Percentiles rank a stretch among this genome's conserved stretches.
These are phyloP conservation scores for Forsythia suspensa DNA, from an alignment of 257 asterid species.

Conservation along the genomic window DNA sequence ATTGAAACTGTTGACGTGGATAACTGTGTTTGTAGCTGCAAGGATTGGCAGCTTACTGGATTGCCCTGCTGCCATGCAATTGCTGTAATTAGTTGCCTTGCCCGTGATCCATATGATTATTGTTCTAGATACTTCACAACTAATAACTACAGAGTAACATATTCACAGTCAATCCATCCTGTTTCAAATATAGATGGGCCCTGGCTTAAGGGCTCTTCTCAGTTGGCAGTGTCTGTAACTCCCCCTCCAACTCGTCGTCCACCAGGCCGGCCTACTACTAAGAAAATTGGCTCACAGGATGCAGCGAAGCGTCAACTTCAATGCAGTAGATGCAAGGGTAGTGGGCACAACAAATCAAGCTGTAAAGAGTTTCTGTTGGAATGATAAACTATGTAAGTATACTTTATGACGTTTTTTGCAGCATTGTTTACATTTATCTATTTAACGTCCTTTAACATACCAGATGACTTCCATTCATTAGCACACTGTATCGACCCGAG, in stretches of 20 bases:
- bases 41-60: conserved; percentile 76
- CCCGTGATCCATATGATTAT: conserved; percentile 58
- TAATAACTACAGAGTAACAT: conserved; percentile 63
- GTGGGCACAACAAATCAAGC: conserved; percentile 92
- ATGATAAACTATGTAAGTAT: conserved; percentile 35
- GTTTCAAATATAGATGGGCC: conserved; percentile 50
- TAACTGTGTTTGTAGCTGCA: conserved; percentile 67
- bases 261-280: conserved; percentile 86
- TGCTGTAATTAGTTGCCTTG: conserved; percentile 53
- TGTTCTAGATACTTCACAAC: conserved; percentile 75
- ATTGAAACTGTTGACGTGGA: conserved; percentile 70
- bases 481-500: neutral
- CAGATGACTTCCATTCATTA: neutral
- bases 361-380: conserved; percentile 76
- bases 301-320: conserved; percentile 73
- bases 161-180: conserved; percentile 70
- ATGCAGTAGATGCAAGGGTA: conserved; percentile 91
- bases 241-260: conserved; percentile 92
- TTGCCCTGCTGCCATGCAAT: conserved; percentile 90
- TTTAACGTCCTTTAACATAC: conserved; percentile 6
- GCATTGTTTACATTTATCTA: conserved; percentile 17
- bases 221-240: conserved; percentile 58
- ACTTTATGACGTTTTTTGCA: conserved; percentile 16
- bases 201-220: conserved; percentile 41
- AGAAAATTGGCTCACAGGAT: conserved; percentile 65